phyloP scores from a whole-genome alignment of 1,284 basidiomycete genomes.

The Leccinum subfulvum region DNA sequence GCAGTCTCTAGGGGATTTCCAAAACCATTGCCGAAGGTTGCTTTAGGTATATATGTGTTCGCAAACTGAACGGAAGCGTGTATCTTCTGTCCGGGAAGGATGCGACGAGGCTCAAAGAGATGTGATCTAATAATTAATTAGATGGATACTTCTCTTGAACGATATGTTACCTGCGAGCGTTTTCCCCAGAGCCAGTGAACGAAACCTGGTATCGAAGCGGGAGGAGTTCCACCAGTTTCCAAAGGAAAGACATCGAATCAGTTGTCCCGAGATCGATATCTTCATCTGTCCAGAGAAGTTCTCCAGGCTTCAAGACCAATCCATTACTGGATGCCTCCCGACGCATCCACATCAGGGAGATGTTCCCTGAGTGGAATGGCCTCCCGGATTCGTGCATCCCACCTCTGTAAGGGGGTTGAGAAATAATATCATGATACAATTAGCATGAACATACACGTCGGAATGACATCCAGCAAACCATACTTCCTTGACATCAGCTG shows the following conservation, averaged over 20 bases:
- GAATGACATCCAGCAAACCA: constrained; percentile 26
- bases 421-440: background rate
- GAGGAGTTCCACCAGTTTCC: constrained; percentile 22
- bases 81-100: constrained; percentile 23
- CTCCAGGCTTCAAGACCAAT: constrained; percentile 16
- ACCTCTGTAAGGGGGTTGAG: constrained; percentile 13
- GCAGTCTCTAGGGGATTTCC: constrained; percentile 15
- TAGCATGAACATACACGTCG: constrained; percentile 24
- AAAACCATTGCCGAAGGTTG: constrained; percentile 14
- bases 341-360: constrained; percentile 25
- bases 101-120: constrained; percentile 14
- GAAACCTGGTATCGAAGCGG: constrained; percentile 22
- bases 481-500: constrained; percentile 15
- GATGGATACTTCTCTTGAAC: background rate
- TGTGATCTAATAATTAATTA: constrained; percentile 6
- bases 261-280: constrained; percentile 15
- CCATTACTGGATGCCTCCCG: constrained; percentile 14
- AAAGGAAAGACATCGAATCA: constrained; percentile 20
- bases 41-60: constrained; percentile 13
- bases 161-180: constrained; percentile 8
- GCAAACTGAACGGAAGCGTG: constrained; percentile 19
- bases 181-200: constrained; percentile 11
- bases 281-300: constrained; percentile 17
- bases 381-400: constrained; percentile 23
- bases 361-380: constrained; percentile 20